phyloP scores from a whole-genome alignment of 1,139 yeast species.

The Oligophagozyma castellii region DNA sequence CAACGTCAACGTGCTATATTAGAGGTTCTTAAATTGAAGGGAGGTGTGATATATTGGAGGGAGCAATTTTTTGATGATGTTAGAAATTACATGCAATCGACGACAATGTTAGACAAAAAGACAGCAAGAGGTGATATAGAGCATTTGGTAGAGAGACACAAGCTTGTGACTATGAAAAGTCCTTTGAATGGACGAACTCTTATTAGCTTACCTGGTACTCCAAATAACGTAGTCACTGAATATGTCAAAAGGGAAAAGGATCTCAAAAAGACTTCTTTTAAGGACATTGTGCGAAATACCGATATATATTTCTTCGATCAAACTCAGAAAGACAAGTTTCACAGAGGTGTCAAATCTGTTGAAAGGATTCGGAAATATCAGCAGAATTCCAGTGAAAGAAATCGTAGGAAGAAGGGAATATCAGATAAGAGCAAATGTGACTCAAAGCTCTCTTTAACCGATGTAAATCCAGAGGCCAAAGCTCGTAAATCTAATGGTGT shows the following conservation, averaged over 20 bases:
- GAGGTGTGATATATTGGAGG: conserved; percentile 20
- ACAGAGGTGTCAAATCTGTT: conserved; percentile 19
- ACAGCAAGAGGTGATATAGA: conserved; percentile 22
- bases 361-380: conserved; percentile 22
- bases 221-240: conserved; percentile 9
- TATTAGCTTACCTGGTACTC: conserved; percentile 15
- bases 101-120: conserved; percentile 21
- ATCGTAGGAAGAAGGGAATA: conserved; percentile 2
- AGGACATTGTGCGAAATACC: conserved; percentile 19
- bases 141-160: conserved; percentile 14
- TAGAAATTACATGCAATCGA: conserved; percentile 17
- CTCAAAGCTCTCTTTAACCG: conserved; percentile 1
- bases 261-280: conserved; percentile 13
- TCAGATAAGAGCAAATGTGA: conserved; percentile 1
- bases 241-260: conserved; percentile 17
- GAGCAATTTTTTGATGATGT: conserved; percentile 22
- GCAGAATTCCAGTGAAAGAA: conserved; percentile 4
- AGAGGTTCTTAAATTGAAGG: conserved; percentile 14
- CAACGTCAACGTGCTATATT: conserved; percentile 23
- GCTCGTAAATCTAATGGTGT: neutral
- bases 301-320: conserved; percentile 25
- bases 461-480: neutral
- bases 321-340: conserved; percentile 19
- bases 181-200: conserved; percentile 11
- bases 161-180: conserved; percentile 11